Evolutionary conservation across 176 grass and related monocot species (phyloP).

Genomic region (Oryza meridionalis): DNA sequence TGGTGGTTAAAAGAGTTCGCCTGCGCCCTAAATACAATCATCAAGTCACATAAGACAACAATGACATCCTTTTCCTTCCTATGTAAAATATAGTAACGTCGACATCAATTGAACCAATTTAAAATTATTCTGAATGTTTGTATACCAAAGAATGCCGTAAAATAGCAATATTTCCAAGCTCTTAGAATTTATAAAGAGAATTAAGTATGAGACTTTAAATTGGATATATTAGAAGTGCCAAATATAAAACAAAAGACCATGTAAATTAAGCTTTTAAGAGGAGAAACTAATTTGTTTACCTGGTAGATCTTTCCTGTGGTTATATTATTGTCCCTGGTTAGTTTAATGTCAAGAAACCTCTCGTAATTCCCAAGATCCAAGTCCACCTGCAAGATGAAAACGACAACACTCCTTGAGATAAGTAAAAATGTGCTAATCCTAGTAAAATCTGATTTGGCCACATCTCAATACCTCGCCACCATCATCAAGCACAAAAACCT

Average conservation of each 20-base stretch:
- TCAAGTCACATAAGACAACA: constrained; percentile 37
- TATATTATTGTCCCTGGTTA: constrained; percentile 77
- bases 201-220: background rate
- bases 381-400: constrained; percentile 57
- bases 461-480: constrained; percentile 61
- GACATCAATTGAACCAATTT: constrained; percentile 11
- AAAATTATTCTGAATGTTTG: constrained; percentile 27
- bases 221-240: background rate
- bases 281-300: constrained; percentile 30
- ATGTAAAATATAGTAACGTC: constrained; percentile 31
- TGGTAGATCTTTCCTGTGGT: constrained; percentile 84
- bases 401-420: constrained; percentile 11
- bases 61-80: constrained; percentile 26
- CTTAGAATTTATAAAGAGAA: background rate
- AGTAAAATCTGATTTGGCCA: constrained; percentile 20
- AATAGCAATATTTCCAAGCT: background rate
- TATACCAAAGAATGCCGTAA: background rate
- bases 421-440: background rate
- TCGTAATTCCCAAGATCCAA: constrained; percentile 83
- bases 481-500: constrained; percentile 76
- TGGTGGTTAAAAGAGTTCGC: background rate
- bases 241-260: background rate
- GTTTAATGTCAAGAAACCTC: constrained; percentile 74
- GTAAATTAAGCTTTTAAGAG: background rate
- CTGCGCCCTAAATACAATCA: constrained; percentile 26